A percentile compares a stretch with the other conserved stretches of the same genome.
Conservation (phyloP, 805 yeast genomes). For the Ogataea neopini region DNA sequence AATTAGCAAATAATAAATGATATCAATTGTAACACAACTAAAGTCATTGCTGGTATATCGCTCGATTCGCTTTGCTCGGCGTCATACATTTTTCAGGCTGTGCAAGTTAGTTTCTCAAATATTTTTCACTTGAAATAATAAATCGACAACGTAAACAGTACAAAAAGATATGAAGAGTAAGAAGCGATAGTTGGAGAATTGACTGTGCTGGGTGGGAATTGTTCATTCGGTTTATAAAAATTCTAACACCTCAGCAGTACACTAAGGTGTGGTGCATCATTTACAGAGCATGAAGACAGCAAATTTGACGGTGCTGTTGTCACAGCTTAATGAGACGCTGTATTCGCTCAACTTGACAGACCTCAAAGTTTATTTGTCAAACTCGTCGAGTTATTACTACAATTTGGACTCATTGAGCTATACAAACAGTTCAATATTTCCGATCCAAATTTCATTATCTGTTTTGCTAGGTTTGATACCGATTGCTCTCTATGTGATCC, state of each 20-base stretch:
- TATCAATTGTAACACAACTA: no score
- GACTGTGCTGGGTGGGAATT: background rate
- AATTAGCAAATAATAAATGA: no score
- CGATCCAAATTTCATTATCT: slow-evolving; percentile 34
- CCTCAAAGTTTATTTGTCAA: slow-evolving; percentile 16
- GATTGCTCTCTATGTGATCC: slow-evolving; percentile 21
- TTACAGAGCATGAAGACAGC: slow-evolving; percentile 11
- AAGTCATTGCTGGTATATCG: no score
- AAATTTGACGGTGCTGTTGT: slow-evolving; percentile 24
- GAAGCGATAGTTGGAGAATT: slow-evolving; percentile 1
- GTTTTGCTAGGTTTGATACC: slow-evolving; percentile 29
- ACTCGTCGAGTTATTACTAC: slow-evolving; percentile 17
- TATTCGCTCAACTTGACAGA: slow-evolving; percentile 24
- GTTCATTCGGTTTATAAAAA: background rate
- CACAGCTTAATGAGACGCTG: slow-evolving; percentile 27
- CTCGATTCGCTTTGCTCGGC: no score
- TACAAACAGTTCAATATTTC: slow-evolving; percentile 20
- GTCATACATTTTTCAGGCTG: background rate
- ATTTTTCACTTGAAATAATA: background rate
- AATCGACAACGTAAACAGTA: background rate
- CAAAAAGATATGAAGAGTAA: background rate
- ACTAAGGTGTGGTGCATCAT: background rate
- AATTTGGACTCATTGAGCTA: slow-evolving; percentile 9
- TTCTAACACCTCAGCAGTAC: background rate
- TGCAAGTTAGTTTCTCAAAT: background rate